Evolutionary conservation across 129 eudicot genomes (phyloP).

Genomic region (Tagetes erecta): DNA sequence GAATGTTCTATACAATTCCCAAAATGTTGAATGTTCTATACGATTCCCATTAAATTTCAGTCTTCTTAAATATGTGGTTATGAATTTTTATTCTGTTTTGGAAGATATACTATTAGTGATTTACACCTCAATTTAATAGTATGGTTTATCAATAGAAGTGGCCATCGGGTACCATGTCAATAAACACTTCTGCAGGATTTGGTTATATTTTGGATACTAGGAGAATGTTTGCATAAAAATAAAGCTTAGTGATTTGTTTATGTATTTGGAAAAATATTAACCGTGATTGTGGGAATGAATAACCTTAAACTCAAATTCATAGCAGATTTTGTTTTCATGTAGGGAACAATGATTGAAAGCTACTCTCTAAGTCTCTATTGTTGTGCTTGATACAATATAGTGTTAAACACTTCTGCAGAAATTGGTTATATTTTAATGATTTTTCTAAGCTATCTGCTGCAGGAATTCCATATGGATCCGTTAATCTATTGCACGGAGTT

Average conservation of each 20-base stretch:
- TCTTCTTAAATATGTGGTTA: background rate
- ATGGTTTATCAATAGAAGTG: background rate
- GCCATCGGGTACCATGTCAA: background rate
- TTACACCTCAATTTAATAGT: background rate
- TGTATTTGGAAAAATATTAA: background rate
- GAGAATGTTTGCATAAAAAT: background rate
- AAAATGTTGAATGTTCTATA: too few relatives aligned
- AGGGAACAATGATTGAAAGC: too few relatives aligned
- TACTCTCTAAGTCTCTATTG: too few relatives aligned
- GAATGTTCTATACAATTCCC: background rate
- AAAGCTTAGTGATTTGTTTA: background rate
- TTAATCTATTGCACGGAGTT: conserved; percentile 85
- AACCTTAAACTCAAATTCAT: too few relatives aligned
- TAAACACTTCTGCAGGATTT: too few relatives aligned
- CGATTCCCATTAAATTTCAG: background rate
- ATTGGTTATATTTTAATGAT: background rate
- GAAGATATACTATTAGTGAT: background rate
- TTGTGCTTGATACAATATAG: background rate
- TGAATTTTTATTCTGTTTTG: conserved; percentile 1
- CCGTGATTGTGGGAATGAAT: too few relatives aligned
- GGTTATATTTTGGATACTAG: too few relatives aligned
- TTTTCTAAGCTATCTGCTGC: conserved; percentile 38
- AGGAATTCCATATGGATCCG: conserved; percentile 99
- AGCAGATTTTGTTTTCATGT: too few relatives aligned
- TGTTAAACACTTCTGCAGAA: background rate